Evolutionary conservation across 495 filamentous ascomycete genomes (phyloP), one percentile per base, ranked within the genome.

Genomic region (Aspergillus nidulans): DNA sequence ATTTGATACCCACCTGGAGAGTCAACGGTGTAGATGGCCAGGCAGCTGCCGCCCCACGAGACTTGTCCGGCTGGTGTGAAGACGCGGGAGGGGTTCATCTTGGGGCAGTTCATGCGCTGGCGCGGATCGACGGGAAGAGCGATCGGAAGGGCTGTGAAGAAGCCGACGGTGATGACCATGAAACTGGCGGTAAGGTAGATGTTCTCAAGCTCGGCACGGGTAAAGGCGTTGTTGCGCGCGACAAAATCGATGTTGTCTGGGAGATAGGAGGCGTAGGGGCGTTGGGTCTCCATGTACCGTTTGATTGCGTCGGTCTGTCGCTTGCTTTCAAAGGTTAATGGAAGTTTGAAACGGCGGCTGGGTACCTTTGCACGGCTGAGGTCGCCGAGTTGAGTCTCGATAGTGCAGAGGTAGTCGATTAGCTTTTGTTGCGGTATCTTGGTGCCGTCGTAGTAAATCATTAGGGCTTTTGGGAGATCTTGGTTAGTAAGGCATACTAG

Each of bases 1-100:
- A 82, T 72, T 65, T 80, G 76, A 58, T 83, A 84, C 0, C 83
- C 83, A 4, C 83, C 82, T 0, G 82, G 82, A 4, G 71, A 73
- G 53, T 83, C 81, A 6, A 83, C 78, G 8, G 80, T 79, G 57
- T 85, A 83, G 12, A 84, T 62, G 44, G 73, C 70, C 62, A 82
- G 75, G 55, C 77, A 78, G 9, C 66, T 71, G 6, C 83, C 82
- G 15, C 81, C 83, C 72, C 79, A 79, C 2, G 67, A 68, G 0
- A 83, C 73, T 4, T 74, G 77, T 1, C 82, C 81, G 13, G 74
- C 78, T 0, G 81, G 81, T 0, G 82, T 86, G 52, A 76, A 82
- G 1, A 80, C 73, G 3, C 82, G 72, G 5, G 73, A 79, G 3
- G 82, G 82, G 52, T 86, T 86, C 63, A 75, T 75, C 62, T 86